These are phyloP conservation scores for Entomophthora muscae DNA, from an alignment of 371 early-diverging fungal species.

Conservation along the genomic window DNA sequence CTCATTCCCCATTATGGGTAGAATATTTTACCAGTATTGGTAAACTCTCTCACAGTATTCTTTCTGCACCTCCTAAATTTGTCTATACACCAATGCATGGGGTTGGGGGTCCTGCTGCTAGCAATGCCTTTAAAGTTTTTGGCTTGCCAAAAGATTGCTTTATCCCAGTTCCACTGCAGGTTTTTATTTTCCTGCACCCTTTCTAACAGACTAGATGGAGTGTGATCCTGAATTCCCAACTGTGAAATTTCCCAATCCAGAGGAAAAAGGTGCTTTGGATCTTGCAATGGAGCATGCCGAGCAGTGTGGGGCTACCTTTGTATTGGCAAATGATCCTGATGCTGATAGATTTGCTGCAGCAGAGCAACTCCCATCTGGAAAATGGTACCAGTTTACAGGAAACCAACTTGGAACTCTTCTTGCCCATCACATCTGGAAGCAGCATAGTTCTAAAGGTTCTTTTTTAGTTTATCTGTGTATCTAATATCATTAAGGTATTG, in stretches of 20 bases:
- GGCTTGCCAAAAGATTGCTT: constrained; percentile 26
- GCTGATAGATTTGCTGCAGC: constrained; percentile 90
- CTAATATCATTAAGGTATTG: constrained; percentile 11
- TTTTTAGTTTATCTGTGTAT: constrained; percentile 18
- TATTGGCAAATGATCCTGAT: constrained; percentile 97
- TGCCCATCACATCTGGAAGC: constrained; percentile 47
- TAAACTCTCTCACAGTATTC: constrained; percentile 9
- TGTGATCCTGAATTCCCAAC: constrained; percentile 92
- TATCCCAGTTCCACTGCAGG: not conserved
- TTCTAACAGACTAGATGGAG: constrained; percentile 18
- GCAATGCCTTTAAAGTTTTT: constrained; percentile 44
- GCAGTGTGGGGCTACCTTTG: constrained; percentile 27
- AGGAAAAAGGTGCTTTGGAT: constrained; percentile 78
- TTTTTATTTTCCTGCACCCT: not conserved
- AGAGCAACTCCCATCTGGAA: constrained; percentile 45
- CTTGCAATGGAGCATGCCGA: constrained; percentile 65
- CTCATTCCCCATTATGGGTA: constrained; percentile 32
- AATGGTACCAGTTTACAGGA: constrained; percentile 75
- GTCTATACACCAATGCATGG: constrained; percentile 96
- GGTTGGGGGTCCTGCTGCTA: constrained; percentile 65
- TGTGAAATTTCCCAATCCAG: constrained; percentile 82
- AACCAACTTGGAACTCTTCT: constrained; percentile 83
- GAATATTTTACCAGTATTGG: constrained; percentile 49
- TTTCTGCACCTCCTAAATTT: constrained; percentile 26
- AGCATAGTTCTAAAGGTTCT: constrained; percentile 28